Base-by-base conservation (phyloP, 2,329 filamentous ascomycete genomes). In the Emmonsiellopsis sp. region DNA sequence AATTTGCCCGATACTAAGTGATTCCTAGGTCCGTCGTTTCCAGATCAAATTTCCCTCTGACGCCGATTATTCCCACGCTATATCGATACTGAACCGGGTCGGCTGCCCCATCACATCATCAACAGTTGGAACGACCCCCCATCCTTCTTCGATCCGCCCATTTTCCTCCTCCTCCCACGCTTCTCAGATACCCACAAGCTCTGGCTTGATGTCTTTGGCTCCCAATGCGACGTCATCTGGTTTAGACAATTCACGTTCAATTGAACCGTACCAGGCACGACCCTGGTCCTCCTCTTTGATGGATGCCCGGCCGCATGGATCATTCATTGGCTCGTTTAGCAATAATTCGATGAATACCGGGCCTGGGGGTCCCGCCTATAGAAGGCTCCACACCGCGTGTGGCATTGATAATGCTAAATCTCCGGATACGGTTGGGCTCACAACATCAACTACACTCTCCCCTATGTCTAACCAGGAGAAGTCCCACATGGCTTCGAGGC, bases 31-130 rank as follows among this genome's bases (percentile, higher is more conserved):
- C 14, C 69, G 71, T 32, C 69, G 73, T 6, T 74, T 76, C 17
- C 73, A 76, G 53, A 63, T 75, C 54, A 74, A 73, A 52, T 74
- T 75, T 51, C 59, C 60, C 1, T 65, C 61, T 1, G 65, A 70
- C 42, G 60, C 61, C 21, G 71, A 76, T 53, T 76, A 69, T 55
- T 70, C 69, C 48, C 65, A 66, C 17, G 68, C 68, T 2, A 59
- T 75, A 42, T 63, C 69, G 5, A 65, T 73, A n/a, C 60, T 76
- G 2, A 66, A 66, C 32, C 64, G 68, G 42, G 67, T 69, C 40
- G 67, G 70, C 37, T 74, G 73, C 55, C 71, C 70, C n/a, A 66
- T 74, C 37, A 69, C 67, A 8, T 71, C 74, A 52, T 66, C 71
- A 11, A 66, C 61, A n/a, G 55, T 55, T 14, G 57, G 61, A 42